A percentile compares a stretch with the other conserved stretches of the same genome.
Conservation (phyloP, 192 early-diverging fungal species). For the Dissophora ornata region DNA sequence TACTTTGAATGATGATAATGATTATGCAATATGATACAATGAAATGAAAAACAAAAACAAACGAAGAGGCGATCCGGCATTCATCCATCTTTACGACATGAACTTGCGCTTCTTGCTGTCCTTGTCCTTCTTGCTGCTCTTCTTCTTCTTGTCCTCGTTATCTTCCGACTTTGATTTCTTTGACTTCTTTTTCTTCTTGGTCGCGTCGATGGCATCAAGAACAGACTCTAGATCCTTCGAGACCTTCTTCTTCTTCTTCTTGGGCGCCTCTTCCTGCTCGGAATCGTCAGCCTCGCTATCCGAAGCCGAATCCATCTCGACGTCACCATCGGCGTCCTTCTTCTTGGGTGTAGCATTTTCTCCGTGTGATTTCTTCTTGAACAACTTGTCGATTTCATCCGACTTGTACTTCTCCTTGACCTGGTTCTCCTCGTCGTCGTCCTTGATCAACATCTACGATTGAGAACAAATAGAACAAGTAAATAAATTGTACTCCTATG, state of each 20-base stretch:
- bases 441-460: conserved; percentile 40
- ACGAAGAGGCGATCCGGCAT: not conserved
- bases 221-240: conserved; percentile 64
- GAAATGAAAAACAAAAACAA: conserved; percentile 6
- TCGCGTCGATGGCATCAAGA: conserved; percentile 66
- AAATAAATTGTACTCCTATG: no score
- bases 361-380: conserved; percentile 56
- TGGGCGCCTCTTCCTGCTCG: conserved; percentile 47
- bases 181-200: conserved; percentile 62
- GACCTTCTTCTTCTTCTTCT: conserved; percentile 61
- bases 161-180: conserved; percentile 57
- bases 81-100: conserved; percentile 29
- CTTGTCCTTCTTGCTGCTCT: conserved; percentile 51
- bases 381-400: conserved; percentile 64
- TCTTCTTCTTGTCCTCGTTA: conserved; percentile 50
- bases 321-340: conserved; percentile 10
- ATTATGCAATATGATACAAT: conserved; percentile 31
- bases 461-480: not conserved
- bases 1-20: conserved; percentile 3
- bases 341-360: conserved; percentile 10
- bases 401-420: conserved; percentile 54
- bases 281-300: conserved; percentile 31
- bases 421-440: conserved; percentile 46
- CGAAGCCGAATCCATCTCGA: conserved; percentile 28
- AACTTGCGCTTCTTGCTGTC: conserved; percentile 56